Evolutionary conservation across 192 early-diverging fungal genomes (phyloP), one percentile per base, ranked within the genome.

Genomic region (Coemansia sp.): DNA sequence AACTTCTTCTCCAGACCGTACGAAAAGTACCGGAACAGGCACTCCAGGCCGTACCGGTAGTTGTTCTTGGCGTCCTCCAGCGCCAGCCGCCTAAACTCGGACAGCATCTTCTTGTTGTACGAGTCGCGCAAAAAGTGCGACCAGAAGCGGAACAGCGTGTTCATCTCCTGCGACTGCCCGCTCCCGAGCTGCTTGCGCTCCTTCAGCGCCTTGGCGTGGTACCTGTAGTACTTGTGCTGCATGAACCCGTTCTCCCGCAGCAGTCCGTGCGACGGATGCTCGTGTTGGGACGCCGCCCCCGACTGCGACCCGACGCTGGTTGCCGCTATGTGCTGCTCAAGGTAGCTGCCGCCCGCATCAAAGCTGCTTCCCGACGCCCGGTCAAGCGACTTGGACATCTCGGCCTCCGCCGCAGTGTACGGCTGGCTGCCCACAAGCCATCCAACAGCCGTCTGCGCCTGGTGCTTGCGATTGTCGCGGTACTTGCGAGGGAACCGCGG

Each of bases 81-180:
- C 4, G 96, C 91, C 17, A 95, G 76, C 8, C 86, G 82, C 78
- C 92, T 92, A 80, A 98, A 98, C 79, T 98, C 94, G 47, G 76
- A 70, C 72, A 94, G 95, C 94, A 98, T 95, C 62, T 86, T 87
- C 76, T 87, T 86, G 85, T 94, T 96, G 73, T 93, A 98, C 64
- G 90, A 89, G 75, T 98, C 96, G 74, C 94, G 93, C 73, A 98
- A 82, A 74, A 98, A 98, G 81, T 96, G 94, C 53, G 88, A 93
- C 96, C 96, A 98, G 90, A 98, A 98, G 23, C 94, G 88, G 80
- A 88, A 95, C 60, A 98, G 76, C 10, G 96, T 96, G 85, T 96
- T 96, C 96, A 98, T 98, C 70, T 96, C 94, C 61, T 92, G 93
- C 36, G 89, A 92, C 47, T 87, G 88, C n/a, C 96, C 94, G 19